Percentiles rank a stretch among this genome's conserved stretches.
phyloP scores from a whole-genome alignment of 768 basidiomycete genomes.

The Daedalea quercina region DNA sequence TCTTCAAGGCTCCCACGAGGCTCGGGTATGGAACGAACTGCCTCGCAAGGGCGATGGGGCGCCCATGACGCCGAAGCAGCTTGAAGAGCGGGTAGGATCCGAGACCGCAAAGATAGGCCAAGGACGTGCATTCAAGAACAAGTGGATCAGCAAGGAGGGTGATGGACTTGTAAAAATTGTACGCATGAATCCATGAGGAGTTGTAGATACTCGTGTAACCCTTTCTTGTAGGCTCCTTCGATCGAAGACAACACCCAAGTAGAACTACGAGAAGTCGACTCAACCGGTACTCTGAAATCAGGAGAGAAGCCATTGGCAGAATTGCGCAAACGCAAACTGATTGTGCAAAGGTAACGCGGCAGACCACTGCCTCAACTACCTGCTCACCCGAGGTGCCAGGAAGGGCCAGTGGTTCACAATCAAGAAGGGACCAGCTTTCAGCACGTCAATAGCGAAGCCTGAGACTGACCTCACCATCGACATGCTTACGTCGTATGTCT shows the following conservation, averaged over 20 bases:
- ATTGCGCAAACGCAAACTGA: slow-evolving; percentile 86
- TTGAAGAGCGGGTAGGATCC: slow-evolving; percentile 76
- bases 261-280: slow-evolving; percentile 67
- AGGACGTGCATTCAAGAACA: slow-evolving; percentile 92
- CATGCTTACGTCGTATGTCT: slow-evolving; percentile 82
- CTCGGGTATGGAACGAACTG: slow-evolving; percentile 84
- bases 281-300: slow-evolving; percentile 60
- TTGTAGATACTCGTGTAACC: slow-evolving; percentile 2
- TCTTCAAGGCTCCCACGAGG: slow-evolving; percentile 86
- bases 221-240: slow-evolving; percentile 38
- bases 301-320: slow-evolving; percentile 85
- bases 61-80: slow-evolving; percentile 57
- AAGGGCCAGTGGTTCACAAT: slow-evolving; percentile 96
- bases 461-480: slow-evolving; percentile 97
- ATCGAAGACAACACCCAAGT: slow-evolving; percentile 72
- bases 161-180: slow-evolving; percentile 83
- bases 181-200: slow-evolving; percentile 25
- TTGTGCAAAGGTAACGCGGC: slow-evolving; percentile 61
- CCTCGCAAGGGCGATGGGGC: slow-evolving; percentile 63
- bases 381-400: slow-evolving; percentile 37
- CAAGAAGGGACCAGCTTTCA: slow-evolving; percentile 78
- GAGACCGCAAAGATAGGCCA: slow-evolving; percentile 92
- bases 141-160: slow-evolving; percentile 92
- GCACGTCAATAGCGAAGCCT: slow-evolving; percentile 84
- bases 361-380: not conserved